These are phyloP conservation scores for Panicum miliaceum DNA, from an alignment of 176 grass and related monocot species.

Conservation along the genomic window DNA sequence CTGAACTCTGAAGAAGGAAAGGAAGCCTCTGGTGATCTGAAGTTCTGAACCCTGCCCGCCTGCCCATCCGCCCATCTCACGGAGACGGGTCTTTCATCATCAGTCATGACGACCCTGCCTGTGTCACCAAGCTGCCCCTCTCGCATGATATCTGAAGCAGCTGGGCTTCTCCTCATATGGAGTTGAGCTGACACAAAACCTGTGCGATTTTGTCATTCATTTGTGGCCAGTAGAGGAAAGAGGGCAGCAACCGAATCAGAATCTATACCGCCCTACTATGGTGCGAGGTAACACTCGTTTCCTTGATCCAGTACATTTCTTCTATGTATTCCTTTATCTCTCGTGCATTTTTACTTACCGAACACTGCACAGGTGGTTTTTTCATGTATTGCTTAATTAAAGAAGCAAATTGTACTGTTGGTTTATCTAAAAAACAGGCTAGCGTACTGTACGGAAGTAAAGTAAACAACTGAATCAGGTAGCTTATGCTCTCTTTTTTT, in stretches of 20 bases:
- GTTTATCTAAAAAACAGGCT: no score
- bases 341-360: slow-evolving; percentile 76
- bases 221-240: slow-evolving; percentile 78
- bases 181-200: no score
- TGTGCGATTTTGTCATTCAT: slow-evolving; percentile 34
- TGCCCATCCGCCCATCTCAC: no score
- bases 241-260: slow-evolving; percentile 80
- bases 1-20: no score
- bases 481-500: slow-evolving; percentile 91
- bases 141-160: no score
- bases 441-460: slow-evolving; percentile 53
- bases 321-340: slow-evolving; percentile 96
- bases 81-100: no score
- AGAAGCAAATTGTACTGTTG: slow-evolving; percentile 28
- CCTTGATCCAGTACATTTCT: slow-evolving; percentile 82
- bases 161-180: no score
- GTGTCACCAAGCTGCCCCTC: no score
- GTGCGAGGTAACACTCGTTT: slow-evolving; percentile 79
- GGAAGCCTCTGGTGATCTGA: no score
- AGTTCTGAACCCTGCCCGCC: no score
- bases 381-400: neutral
- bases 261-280: slow-evolving; percentile 95
- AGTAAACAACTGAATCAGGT: slow-evolving; percentile 84
- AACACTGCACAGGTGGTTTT: slow-evolving; percentile 54
- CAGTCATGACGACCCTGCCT: no score